Evolutionary conservation across 2,329 filamentous ascomycete genomes (phyloP), one percentile per base, ranked within the genome.

Genomic region (Aureobasidium sp.): DNA sequence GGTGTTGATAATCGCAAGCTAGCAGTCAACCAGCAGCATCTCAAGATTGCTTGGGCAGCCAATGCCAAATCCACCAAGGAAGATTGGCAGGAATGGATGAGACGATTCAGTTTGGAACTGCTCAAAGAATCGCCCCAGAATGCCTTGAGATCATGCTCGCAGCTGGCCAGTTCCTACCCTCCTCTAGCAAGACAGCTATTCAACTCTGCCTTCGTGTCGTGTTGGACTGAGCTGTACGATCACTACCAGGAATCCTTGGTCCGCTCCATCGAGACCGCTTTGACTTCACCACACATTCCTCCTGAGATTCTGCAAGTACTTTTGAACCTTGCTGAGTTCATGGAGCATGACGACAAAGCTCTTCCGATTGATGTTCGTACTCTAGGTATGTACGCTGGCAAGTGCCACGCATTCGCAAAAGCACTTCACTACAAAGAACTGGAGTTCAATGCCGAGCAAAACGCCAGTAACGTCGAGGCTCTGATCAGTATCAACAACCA

Each of bases 401-500:
- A 95, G 69, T 99, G 95, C 67, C 94, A 99, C 74, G 95, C 94
- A 5, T 99, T 96, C 72, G 94, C 94, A 37, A 99, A 99, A 76
- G 94, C 94, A 10, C 79, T 99, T 42, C 94, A 99, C 71, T 99
- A 99, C 78, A 99, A 99, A 72, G 94, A 99, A 74, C 81, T 99
- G 0, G 95, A 99, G 72, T 99, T 99, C 73, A 85, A 97, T 63
- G 93, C 97, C 67, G 95, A 99, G 72, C 94, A 97, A 73, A 97
- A 93, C 72, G 91, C 91, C 21, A 90, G 89, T 62, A 92, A 93
- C 3, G 94, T 99, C 1, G 94, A 99, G 75, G 95, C 95, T 8
- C 80, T 99, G 63, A 99, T 99, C 69, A 94, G 93, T 65, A 99
- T 99, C 79, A 99, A 99, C 77, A 99, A 99, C 72, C 93, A 99